A percentile compares a stretch with the other conserved stretches of the same genome.
Conservation (phyloP, 2,329 filamentous ascomycete genomes). For the Aspergillus luchuensis region DNA sequence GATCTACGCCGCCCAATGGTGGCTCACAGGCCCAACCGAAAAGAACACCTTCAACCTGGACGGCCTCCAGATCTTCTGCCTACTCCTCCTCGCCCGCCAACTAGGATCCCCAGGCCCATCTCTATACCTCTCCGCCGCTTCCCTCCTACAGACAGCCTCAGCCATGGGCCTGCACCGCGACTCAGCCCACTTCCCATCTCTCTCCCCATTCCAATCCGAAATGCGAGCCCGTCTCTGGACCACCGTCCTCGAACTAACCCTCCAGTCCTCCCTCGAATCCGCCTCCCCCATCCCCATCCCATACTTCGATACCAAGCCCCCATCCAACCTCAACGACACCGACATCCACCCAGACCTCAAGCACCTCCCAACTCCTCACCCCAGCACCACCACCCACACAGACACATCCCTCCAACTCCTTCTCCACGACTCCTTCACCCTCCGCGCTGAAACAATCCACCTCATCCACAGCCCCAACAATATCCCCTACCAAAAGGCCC, state of each 20-base stretch:
- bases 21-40: conserved; percentile 39
- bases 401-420: conserved; percentile 27
- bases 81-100: conserved; percentile 36
- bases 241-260: conserved; percentile 21
- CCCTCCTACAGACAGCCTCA: conserved; percentile 29
- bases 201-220: conserved; percentile 20
- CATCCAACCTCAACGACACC: conserved; percentile 30
- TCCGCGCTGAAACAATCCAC: conserved; percentile 13
- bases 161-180: conserved; percentile 34
- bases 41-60: conserved; percentile 31
- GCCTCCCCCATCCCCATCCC: conserved; percentile 10
- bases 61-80: conserved; percentile 39
- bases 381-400: conserved; percentile 17
- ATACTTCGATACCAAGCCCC: conserved; percentile 14
- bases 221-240: conserved; percentile 22
- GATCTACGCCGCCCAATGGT: conserved; percentile 39
- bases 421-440: conserved; percentile 11
- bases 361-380: conserved; percentile 13
- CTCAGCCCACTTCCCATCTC: conserved; percentile 23
- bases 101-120: conserved; percentile 28
- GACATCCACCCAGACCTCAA: conserved; percentile 25
- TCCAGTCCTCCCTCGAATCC: conserved; percentile 20
- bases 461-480: conserved; percentile 6
- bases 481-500: conserved; percentile 20
- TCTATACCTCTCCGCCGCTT: conserved; percentile 23